phyloP scores from a whole-genome alignment of 805 yeast genomes.

The Kuraishia capsulata region DNA sequence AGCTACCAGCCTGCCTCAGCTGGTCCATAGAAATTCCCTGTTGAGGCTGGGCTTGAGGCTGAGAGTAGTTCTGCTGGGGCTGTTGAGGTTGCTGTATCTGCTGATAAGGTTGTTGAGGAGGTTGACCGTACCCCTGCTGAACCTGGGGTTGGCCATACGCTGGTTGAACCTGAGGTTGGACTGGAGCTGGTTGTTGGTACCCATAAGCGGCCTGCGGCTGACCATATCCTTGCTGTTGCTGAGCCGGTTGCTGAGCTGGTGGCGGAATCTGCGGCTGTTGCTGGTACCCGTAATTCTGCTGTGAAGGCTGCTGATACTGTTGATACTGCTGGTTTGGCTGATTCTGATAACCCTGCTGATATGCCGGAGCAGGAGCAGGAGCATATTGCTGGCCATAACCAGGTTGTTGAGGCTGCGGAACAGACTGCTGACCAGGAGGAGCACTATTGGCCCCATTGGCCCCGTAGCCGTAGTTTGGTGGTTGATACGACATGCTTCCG shows the following conservation, averaged over 20 bases:
- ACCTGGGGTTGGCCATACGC: constrained; percentile 9
- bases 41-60: background rate
- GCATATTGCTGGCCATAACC: constrained; percentile 1
- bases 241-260: too few relatives aligned
- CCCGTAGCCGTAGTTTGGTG: too few relatives aligned
- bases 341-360: too few relatives aligned
- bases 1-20: constrained; percentile 9
- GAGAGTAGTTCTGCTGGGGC: constrained; percentile 3
- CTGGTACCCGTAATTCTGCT: background rate
- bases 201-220: constrained; percentile 1
- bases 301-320: constrained; percentile 1
- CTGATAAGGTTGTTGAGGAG: constrained; percentile 3
- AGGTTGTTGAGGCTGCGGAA: constrained; percentile 2
- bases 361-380: background rate
- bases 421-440: too few relatives aligned
- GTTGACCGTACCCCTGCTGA: constrained; percentile 7
- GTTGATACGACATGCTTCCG: too few relatives aligned
- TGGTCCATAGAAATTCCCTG: constrained; percentile 8
- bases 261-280: too few relatives aligned
- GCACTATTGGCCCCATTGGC: too few relatives aligned
- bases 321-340: constrained; percentile 2
- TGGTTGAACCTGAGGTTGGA: constrained; percentile 12
- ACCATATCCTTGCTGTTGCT: background rate
- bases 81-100: constrained; percentile 5
- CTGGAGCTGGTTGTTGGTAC: constrained; percentile 10